Conservation (phyloP, 495 filamentous ascomycete genomes). For the Xylaria palmicola region DNA sequence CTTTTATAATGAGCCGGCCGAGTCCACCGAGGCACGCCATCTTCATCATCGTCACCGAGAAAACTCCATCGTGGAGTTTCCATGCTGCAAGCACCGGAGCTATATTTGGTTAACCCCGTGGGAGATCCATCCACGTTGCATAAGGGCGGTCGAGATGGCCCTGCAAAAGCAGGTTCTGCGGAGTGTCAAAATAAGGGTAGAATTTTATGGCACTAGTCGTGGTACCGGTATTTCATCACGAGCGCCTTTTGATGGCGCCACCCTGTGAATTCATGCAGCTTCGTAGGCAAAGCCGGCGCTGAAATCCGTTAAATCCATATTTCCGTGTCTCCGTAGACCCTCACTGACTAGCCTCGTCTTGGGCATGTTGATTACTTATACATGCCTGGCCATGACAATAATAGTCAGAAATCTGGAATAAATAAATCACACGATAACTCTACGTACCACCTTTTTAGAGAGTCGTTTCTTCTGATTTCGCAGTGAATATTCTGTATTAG, state of each 20-base stretch:
- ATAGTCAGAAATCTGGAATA: too few species aligned
- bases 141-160: neutral
- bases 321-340: neutral
- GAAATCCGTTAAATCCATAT: slow-evolving; percentile 26
- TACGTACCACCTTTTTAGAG: too few species aligned
- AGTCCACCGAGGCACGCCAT: neutral
- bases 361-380: too few species aligned
- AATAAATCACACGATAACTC: neutral
- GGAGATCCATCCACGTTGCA: neutral
- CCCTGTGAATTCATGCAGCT: neutral
- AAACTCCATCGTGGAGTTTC: neutral
- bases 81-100: neutral
- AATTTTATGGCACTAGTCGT: too few species aligned
- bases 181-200: neutral
- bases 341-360: slow-evolving; percentile 5
- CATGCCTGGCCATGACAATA: too few species aligned
- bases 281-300: neutral
- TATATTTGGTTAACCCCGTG: slow-evolving; percentile 1
- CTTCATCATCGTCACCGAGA: neutral
- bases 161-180: neutral
- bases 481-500: too few species aligned
- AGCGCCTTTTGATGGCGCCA: too few species aligned
- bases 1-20: neutral
- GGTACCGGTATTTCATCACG: too few species aligned
- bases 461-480: too few species aligned